Conservation (phyloP, 2,329 filamentous ascomycete species). For the Ophiostoma ips region DNA sequence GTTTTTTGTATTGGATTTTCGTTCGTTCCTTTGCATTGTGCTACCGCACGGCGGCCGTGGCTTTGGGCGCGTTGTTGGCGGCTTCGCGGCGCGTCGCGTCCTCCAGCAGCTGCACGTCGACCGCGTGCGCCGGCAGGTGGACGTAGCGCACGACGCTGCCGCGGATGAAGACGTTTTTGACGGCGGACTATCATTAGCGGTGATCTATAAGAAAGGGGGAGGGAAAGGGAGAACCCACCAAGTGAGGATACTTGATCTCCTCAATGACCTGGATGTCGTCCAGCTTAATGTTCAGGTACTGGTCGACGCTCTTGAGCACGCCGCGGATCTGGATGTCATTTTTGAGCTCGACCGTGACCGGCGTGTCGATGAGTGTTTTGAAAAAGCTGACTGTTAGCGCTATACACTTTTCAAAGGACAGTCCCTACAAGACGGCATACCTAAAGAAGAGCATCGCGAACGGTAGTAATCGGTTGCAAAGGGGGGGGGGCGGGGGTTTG, state of each 20-base stretch:
- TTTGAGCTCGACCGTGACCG: conserved; percentile 97
- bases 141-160: conserved; percentile 90
- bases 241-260: conserved; percentile 85
- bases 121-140: conserved; percentile 66
- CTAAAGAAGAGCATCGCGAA: not conserved
- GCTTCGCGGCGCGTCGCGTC: conserved; percentile 75
- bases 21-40: too few species aligned
- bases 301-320: conserved; percentile 91
- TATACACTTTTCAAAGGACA: not conserved
- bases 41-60: conserved; percentile 9
- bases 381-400: conserved; percentile 48
- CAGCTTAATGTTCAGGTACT: conserved; percentile 98
- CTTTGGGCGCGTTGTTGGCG: conserved; percentile 40
- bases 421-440: not conserved
- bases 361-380: conserved; percentile 94
- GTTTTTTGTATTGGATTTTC: too few species aligned
- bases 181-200: too few species aligned
- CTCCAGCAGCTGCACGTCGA: conserved; percentile 77
- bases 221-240: conserved; percentile 31
- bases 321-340: conserved; percentile 97
- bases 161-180: conserved; percentile 93
- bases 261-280: conserved; percentile 90
- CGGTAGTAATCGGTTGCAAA: not conserved
- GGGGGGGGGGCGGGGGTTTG: not conserved
- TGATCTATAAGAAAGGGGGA: not conserved